Percentiles rank a stretch among this genome's conserved stretches.
phyloP scores from a whole-genome alignment of 129 eudicot species.

The Pulicaria dysenterica region DNA sequence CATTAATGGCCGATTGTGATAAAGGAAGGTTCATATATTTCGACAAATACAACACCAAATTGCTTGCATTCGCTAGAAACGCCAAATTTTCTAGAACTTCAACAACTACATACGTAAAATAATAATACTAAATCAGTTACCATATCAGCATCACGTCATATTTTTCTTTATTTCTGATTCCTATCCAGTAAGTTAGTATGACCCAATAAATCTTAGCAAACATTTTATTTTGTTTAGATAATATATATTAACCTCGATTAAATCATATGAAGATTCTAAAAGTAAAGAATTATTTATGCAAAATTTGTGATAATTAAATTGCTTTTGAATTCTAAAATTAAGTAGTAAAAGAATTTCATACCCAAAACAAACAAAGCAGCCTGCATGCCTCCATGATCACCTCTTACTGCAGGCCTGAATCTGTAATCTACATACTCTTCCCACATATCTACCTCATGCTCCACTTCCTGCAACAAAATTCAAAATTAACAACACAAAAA shows the following conservation, averaged over 20 bases:
- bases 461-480: constrained; percentile 53
- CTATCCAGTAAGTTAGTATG: no score
- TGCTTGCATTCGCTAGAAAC: constrained; percentile 83
- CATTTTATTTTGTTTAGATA: not conserved
- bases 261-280: no score
- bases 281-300: no score
- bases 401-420: constrained; percentile 50
- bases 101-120: constrained; percentile 45
- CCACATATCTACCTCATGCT: constrained; percentile 47
- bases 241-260: not conserved
- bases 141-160: not conserved
- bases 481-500: not conserved
- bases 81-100: constrained; percentile 85
- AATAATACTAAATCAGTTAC: no score
- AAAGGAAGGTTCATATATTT: constrained; percentile 69
- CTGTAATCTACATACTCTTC: constrained; percentile 82
- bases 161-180: no score
- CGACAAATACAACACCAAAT: constrained; percentile 62
- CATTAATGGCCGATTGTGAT: constrained; percentile 54
- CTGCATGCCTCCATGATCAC: constrained; percentile 76
- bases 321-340: not conserved
- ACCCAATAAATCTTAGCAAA: not conserved
- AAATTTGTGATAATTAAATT: no score
- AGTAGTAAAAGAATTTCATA: not conserved
- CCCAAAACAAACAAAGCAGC: constrained; percentile 81